These are phyloP conservation scores for Colletotrichum sp. DNA, from an alignment of 2,329 filamentous ascomycete genomes.

Conservation along the genomic window DNA sequence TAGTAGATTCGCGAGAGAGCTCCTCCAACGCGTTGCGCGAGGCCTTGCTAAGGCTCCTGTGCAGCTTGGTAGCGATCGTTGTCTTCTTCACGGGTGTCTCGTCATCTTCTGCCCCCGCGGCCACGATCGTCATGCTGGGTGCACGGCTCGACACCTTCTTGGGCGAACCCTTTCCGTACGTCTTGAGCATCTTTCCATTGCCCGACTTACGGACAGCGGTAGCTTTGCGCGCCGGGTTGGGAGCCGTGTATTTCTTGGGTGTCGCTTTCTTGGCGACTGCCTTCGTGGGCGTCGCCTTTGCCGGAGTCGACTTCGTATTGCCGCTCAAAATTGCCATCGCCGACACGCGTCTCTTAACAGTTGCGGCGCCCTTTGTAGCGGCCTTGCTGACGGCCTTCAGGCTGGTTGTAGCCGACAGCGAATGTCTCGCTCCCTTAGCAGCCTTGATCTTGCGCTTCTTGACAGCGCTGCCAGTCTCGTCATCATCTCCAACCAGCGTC, in stretches of 20 bases:
- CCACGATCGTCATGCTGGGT: slow-evolving; percentile 21
- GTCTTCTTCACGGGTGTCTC: background rate
- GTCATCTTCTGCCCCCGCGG: slow-evolving; percentile 3
- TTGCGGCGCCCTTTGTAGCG: slow-evolving; percentile 33
- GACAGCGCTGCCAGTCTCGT: slow-evolving; percentile 22
- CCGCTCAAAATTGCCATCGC: slow-evolving; percentile 28
- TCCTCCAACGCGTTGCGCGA: slow-evolving; percentile 22
- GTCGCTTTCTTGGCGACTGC: background rate
- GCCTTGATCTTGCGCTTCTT: slow-evolving; percentile 38
- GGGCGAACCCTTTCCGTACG: slow-evolving; percentile 17
- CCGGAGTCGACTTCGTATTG: slow-evolving; percentile 13
- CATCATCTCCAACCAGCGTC: slow-evolving; percentile 52
- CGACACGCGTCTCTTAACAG: slow-evolving; percentile 40
- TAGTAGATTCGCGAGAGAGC: slow-evolving; percentile 14
- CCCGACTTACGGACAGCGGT: slow-evolving; percentile 21
- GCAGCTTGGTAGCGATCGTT: background rate
- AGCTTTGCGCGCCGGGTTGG: slow-evolving; percentile 16
- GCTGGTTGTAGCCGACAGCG: slow-evolving; percentile 35
- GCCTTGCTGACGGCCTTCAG: slow-evolving; percentile 31
- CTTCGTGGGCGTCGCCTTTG: slow-evolving; percentile 5
- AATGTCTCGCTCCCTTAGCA: slow-evolving; percentile 37
- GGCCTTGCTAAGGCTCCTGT: slow-evolving; percentile 19
- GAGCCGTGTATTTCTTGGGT: slow-evolving; percentile 18
- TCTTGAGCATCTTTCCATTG: slow-evolving; percentile 22
- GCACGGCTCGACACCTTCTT: slow-evolving; percentile 14